Conservation (phyloP, 257 asterid species). For the Lycium barbarum region DNA sequence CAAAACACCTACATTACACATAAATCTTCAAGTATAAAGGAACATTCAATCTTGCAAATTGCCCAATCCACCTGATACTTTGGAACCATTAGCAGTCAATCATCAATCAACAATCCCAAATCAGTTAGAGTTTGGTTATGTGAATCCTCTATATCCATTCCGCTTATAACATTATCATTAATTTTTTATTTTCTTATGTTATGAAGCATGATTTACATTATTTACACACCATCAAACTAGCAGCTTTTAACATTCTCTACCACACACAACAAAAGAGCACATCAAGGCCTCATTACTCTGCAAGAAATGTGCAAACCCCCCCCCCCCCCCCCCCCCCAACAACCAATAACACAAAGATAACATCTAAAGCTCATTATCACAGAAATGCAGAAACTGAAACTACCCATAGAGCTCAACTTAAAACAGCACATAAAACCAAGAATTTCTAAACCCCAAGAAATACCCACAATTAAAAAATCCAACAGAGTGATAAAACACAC, state of each 20-base stretch:
- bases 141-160: neutral
- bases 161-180: neutral
- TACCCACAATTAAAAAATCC: neutral
- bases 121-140: neutral
- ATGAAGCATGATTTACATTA: constrained; percentile 24
- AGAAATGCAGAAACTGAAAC: neutral
- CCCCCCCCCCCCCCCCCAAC: neutral
- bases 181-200: neutral
- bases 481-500: neutral
- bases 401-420: neutral
- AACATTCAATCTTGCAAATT: neutral
- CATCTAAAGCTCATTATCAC: neutral
- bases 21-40: neutral
- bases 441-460: neutral
- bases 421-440: neutral
- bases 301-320: neutral
- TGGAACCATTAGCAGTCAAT: neutral
- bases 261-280: constrained; percentile 12
- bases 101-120: neutral
- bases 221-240: neutral
- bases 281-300: neutral
- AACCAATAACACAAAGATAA: neutral
- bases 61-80: neutral
- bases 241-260: constrained; percentile 7
- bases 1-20: constrained; percentile 7